Conservation (phyloP, 345 rosid genomes). For the Arabis hirsuta region DNA sequence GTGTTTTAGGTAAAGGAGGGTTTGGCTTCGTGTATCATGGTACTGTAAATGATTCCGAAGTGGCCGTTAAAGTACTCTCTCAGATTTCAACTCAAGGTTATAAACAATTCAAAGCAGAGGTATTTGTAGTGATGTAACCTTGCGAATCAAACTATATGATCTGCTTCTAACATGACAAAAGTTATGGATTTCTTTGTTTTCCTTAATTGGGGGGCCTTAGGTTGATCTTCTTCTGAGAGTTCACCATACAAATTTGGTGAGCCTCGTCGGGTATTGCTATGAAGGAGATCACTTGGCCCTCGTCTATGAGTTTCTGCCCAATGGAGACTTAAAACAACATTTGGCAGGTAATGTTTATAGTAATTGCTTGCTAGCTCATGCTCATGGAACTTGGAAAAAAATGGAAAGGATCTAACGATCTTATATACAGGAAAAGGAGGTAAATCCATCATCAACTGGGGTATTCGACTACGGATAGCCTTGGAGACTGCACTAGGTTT, state of each 20-base stretch:
- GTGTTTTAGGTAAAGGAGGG: slow-evolving; percentile 52
- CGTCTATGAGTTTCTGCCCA: slow-evolving; percentile 52
- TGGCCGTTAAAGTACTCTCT: slow-evolving; percentile 57
- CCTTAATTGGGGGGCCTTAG: slow-evolving; percentile 22
- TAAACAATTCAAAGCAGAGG: slow-evolving; percentile 38
- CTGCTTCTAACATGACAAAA: too few species aligned
- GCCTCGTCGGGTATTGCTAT: slow-evolving; percentile 50
- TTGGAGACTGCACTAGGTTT: slow-evolving; percentile 55
- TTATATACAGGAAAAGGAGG: slow-evolving; percentile 23
- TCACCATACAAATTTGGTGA: slow-evolving; percentile 52
- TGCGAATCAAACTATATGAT: too few species aligned
- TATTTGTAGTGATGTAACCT: neutral
- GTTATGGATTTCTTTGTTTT: neutral
- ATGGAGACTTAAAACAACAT: slow-evolving; percentile 46
- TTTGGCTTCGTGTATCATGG: slow-evolving; percentile 55
- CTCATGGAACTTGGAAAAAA: neutral
- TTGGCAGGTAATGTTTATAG: slow-evolving; percentile 36
- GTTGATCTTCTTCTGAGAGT: slow-evolving; percentile 49
- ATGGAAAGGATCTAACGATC: neutral
- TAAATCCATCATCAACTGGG: slow-evolving; percentile 39
- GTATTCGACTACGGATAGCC: slow-evolving; percentile 47
- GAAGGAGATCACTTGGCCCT: slow-evolving; percentile 48
- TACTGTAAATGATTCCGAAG: slow-evolving; percentile 38
- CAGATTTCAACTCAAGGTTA: slow-evolving; percentile 43
- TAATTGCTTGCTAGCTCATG: neutral